Evolutionary conservation across 441 rosid genomes (phyloP), one percentile per base, ranked within the genome.

Genomic region (Euphorbia celastroides): DNA sequence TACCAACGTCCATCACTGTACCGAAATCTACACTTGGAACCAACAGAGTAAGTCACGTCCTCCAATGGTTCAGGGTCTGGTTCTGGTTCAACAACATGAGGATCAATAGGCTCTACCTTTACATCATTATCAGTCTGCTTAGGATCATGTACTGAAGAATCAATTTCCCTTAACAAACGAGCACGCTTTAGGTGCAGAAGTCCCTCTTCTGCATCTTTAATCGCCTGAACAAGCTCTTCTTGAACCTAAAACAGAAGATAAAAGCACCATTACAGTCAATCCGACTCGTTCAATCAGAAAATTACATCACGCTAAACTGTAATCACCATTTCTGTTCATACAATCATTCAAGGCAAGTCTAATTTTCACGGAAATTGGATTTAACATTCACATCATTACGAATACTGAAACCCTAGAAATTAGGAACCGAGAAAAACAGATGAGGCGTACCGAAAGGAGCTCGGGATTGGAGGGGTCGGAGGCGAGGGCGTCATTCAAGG

Each of bases 1-100:
- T 94, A 94, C 99, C 99, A 92, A 17, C 90, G 97, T 4, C 98
- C 99, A 78, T 94, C 80, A 5, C 56, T 79, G 67, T 84, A 74
- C 17, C 88, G 79, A 65, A 94, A 92, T 56, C 97, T 84, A 63
- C 98, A 68, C 32, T 57, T 77, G n/a, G 92, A 84, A 62, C 93
- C 95, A 56, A 86, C 82, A 6, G 77, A 72, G 72, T 64, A 86
- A 60, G 64, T 70, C 30, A 54, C 72, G 67, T 81, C 86, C 76
- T 79, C 86, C 60, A 74, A 11, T 11, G 81, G 77, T 46, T 84
- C 88, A 16, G 80, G 83, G 68, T 84, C 7, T 11, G 81, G 77
- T 46, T 84, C 88, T 16, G 80, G 83, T 69, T 84, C 86, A 60
- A 81, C 63, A 34, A 74, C 84, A 32, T 44, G 69, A 22, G 83